Evolutionary conservation across 2,329 filamentous ascomycete genomes (phyloP).

Genomic region (Aspergillus fructus): DNA sequence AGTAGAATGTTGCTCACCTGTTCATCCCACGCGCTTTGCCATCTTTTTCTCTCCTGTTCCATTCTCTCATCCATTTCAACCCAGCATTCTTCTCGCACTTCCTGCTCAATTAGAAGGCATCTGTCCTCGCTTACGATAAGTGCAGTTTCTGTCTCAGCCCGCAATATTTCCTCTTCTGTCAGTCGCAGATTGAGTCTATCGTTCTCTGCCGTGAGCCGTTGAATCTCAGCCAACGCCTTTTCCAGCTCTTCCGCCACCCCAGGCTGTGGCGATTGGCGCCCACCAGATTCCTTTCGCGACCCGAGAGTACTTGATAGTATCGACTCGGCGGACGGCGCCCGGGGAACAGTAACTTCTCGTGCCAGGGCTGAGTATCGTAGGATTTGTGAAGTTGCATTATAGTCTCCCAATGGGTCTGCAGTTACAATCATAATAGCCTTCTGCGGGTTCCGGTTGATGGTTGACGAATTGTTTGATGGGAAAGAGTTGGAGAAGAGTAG

Average conservation of each 20-base stretch:
- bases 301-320: conserved; percentile 49
- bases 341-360: conserved; percentile 86
- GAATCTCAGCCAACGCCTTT: conserved; percentile 75
- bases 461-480: conserved; percentile 53
- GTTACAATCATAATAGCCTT: conserved; percentile 95
- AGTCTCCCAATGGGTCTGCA: conserved; percentile 88
- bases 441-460: conserved; percentile 66
- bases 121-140: conserved; percentile 63
- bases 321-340: conserved; percentile 76
- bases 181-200: conserved; percentile 71
- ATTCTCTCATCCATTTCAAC: conserved; percentile 79
- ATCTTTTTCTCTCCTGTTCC: conserved; percentile 72
- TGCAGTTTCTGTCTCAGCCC: conserved; percentile 70
- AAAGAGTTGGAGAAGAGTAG: conserved; percentile 86
- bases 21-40: conserved; percentile 74
- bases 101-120: conserved; percentile 75
- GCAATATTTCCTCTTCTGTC: conserved; percentile 67
- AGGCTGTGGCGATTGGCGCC: conserved; percentile 45
- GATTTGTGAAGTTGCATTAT: conserved; percentile 95
- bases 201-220: conserved; percentile 73
- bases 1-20: conserved; percentile 52
- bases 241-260: conserved; percentile 68
- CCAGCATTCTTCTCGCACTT: conserved; percentile 85
- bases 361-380: conserved; percentile 91
- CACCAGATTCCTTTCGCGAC: conserved; percentile 34